Evolutionary conservation across 2,329 filamentous ascomycete species (phyloP).

Genomic region (Didymella pinodella): DNA sequence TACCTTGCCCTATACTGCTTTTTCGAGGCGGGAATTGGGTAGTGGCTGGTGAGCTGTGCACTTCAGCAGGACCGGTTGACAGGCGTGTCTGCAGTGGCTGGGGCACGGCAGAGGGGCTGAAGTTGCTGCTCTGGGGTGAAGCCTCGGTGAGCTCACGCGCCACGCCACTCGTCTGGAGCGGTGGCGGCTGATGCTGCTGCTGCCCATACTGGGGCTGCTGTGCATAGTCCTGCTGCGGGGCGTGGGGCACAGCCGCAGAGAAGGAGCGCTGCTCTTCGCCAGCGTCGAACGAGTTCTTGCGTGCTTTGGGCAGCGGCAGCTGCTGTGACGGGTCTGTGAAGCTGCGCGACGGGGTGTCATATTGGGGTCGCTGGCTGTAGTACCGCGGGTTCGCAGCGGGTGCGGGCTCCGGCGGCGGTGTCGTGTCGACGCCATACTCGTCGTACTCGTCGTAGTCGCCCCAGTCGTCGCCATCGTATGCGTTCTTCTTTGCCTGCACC

Average conservation of each 20-base stretch:
- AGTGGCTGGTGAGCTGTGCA: conserved; percentile 38
- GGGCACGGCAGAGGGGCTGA: conserved; percentile 62
- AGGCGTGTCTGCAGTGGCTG: conserved; percentile 57
- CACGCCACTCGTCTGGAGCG: conserved; percentile 37
- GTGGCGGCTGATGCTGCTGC: conserved; percentile 14
- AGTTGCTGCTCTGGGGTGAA: conserved; percentile 57
- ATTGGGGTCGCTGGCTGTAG: conserved; percentile 39
- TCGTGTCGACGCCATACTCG: conserved; percentile 61
- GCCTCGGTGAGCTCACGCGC: conserved; percentile 45
- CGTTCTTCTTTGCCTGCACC: conserved; percentile 85
- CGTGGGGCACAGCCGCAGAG: conserved; percentile 45
- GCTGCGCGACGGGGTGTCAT: conserved; percentile 43
- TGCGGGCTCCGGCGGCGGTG: conserved; percentile 51
- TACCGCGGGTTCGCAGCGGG: conserved; percentile 56
- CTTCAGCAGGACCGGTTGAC: conserved; percentile 49
- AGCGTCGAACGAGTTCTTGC: conserved; percentile 62
- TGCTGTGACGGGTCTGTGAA: conserved; percentile 53
- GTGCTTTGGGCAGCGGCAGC: conserved; percentile 34
- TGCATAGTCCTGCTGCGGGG: conserved; percentile 27
- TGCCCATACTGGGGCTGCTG: conserved; percentile 20
- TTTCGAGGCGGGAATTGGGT: conserved; percentile 66
- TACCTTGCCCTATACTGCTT: conserved; percentile 64
- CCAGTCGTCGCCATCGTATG: conserved; percentile 95
- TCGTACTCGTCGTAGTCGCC: conserved; percentile 70
- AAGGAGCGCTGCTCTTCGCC: conserved; percentile 63